Evolutionary conservation across 306 rosid species (phyloP).

Genomic region (Cajanus cajan): DNA sequence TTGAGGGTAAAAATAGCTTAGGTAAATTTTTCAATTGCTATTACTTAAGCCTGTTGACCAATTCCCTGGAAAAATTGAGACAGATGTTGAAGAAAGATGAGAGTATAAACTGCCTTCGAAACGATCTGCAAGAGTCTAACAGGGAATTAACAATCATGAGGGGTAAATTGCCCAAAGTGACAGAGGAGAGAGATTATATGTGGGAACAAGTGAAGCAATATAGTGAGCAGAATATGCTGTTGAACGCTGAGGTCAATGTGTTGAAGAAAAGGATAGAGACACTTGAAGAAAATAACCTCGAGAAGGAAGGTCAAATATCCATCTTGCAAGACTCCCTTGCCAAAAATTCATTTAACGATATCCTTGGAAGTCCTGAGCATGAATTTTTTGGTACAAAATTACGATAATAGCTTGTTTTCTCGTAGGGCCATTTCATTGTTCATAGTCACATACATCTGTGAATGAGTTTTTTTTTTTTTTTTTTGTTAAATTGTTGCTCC

Average conservation of each 20-base stretch:
- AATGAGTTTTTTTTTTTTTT: conserved; percentile 19
- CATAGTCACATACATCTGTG: conserved; percentile 51
- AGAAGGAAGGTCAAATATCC: conserved; percentile 92
- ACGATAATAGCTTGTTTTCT: conserved; percentile 20
- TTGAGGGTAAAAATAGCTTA: not conserved
- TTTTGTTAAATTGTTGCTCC: not conserved
- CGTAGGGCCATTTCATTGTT: conserved; percentile 42
- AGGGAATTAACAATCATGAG: conserved; percentile 56
- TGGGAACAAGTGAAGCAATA: conserved; percentile 81
- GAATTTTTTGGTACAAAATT: conserved; percentile 53
- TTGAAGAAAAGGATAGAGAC: conserved; percentile 66
- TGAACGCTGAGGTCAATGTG: conserved; percentile 54
- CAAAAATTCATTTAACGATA: conserved; percentile 65
- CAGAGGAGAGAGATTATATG: conserved; percentile 76
- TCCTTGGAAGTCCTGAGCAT: conserved; percentile 61
- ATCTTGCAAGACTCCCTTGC: conserved; percentile 74
- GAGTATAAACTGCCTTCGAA: conserved; percentile 49
- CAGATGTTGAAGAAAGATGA: conserved; percentile 86
- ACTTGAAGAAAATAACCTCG: conserved; percentile 72
- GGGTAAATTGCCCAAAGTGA: conserved; percentile 60
- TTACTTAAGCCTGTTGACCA: conserved; percentile 3
- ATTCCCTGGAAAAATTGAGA: not conserved
- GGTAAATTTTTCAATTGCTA: not conserved
- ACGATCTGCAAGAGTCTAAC: conserved; percentile 57
- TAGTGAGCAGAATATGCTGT: conserved; percentile 73